Evolutionary conservation across 2,329 filamentous ascomycete species (phyloP).

Genomic region (Pestalotiopsis sp.): DNA sequence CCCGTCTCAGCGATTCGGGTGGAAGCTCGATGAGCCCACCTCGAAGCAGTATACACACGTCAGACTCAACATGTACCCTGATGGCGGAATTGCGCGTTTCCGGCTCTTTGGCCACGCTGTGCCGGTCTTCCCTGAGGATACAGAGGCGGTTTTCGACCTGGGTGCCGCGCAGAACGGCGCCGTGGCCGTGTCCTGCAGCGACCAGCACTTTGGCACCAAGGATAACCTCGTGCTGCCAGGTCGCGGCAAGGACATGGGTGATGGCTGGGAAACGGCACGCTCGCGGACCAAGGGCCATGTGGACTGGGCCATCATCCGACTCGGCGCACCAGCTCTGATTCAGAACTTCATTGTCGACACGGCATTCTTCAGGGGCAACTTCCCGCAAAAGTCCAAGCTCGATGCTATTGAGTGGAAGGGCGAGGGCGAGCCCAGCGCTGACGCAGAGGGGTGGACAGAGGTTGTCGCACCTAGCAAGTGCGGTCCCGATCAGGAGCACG

Average conservation of each 20-base stretch:
- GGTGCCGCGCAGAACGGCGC: conserved; percentile 80
- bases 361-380: conserved; percentile 83
- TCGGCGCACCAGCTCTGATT: conserved; percentile 68
- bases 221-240: conserved; percentile 81
- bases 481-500: conserved; percentile 74
- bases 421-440: conserved; percentile 56
- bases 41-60: conserved; percentile 78
- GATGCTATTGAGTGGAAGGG: conserved; percentile 61
- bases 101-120: conserved; percentile 76
- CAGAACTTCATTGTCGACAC: conserved; percentile 77
- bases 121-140: conserved; percentile 73
- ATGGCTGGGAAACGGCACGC: conserved; percentile 84
- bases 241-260: conserved; percentile 82
- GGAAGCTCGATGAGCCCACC: conserved; percentile 64
- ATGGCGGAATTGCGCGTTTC: conserved; percentile 82
- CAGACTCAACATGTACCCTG: conserved; percentile 81
- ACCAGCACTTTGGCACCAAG: conserved; percentile 84
- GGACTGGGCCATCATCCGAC: conserved; percentile 79
- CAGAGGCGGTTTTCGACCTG: conserved; percentile 71
- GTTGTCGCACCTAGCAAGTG: conserved; percentile 69
- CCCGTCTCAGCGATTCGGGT: conserved; percentile 73
- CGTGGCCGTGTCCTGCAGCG: conserved; percentile 74
- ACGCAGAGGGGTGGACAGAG: conserved; percentile 66
- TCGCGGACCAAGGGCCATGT: conserved; percentile 72
- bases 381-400: conserved; percentile 75